Base-by-base conservation (phyloP, 1,284 basidiomycete species). In the Erythrobasidium hasegawianum region DNA sequence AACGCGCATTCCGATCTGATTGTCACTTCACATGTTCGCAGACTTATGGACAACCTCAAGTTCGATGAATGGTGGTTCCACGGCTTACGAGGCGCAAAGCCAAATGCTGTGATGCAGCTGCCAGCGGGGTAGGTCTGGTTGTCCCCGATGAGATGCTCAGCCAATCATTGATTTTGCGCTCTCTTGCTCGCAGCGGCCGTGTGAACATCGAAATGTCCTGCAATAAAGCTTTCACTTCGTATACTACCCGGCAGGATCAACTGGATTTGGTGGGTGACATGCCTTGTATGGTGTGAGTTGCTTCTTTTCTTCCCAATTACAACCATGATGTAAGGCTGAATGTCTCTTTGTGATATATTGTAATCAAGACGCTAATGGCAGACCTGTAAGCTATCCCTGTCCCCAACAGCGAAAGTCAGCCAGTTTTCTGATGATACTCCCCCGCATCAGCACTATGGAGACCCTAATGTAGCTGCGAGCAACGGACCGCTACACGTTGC, bases 1-100 rank as follows among this genome's bases (percentile, higher is more conserved):
- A n/a, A n/a, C n/a, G n/a, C n/a, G n/a, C n/a, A n/a, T n/a, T n/a
- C n/a, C n/a, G n/a, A n/a, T n/a, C n/a, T n/a, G n/a, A n/a, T n/a
- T n/a, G n/a, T n/a, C n/a, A n/a, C n/a, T n/a, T n/a, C n/a, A n/a
- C n/a, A n/a, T n/a, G n/a, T n/a, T 33, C 43, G 14, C 9, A 14
- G 52, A 20, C 18, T 56, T 10, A 64, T 64, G 55, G 62, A 65
- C 38, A 24, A 24, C 13, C 41, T 65, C 20, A 65, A 50, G 38
- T 65, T 50, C n/a, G 62, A 65, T 27, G 45, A 65, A 49, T 65
- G 62, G 62, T 65, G 62, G 62, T 65, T 65, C 39, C 62, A 65
- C 53, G 62, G 62, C 24, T 10, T 65, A n/a, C 50, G 20, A 27
- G 62, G 62, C 20, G 62, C 62, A 20, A 65, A 50, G 16, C 62